A percentile compares a stretch with the other conserved stretches of the same genome.
Evolutionary conservation across 148 eudicot species (phyloP).

Genomic region (Persicaria tinctoria): DNA sequence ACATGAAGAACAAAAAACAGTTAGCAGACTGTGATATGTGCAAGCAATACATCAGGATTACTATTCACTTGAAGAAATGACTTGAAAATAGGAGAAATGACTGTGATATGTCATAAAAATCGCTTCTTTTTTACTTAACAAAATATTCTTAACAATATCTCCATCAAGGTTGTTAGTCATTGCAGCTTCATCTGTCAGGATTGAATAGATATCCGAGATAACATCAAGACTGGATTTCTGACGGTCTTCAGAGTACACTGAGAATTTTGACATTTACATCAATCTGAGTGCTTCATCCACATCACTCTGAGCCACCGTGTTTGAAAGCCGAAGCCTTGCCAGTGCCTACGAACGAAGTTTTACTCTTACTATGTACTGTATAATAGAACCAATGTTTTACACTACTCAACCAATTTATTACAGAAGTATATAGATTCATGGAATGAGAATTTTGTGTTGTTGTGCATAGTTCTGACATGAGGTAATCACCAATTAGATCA

Average conservation of each 20-base stretch:
- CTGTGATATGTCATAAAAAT: too few species aligned
- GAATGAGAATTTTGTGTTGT: too few species aligned
- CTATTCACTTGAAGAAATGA: not conserved
- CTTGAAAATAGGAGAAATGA: not conserved
- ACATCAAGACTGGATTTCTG: constrained; percentile 94
- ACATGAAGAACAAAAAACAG: not conserved
- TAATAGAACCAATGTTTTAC: too few species aligned
- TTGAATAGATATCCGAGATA: constrained; percentile 91
- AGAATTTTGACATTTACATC: constrained; percentile 98
- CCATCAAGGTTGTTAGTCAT: constrained; percentile 58
- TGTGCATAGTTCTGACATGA: too few species aligned
- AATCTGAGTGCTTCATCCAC: constrained; percentile 90
- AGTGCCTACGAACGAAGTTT: constrained; percentile 48
- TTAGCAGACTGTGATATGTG: not conserved
- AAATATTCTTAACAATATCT: too few species aligned
- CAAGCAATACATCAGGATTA: not conserved
- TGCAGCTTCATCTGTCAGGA: constrained; percentile 93
- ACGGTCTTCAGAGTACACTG: constrained; percentile 91
- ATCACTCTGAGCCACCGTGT: constrained; percentile 84
- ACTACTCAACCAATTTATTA: too few species aligned
- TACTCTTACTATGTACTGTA: not conserved
- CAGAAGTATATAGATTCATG: too few species aligned
- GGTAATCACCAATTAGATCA: too few species aligned
- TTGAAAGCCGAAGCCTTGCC: constrained; percentile 90
- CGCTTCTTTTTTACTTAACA: too few species aligned